A percentile compares a stretch with the other conserved stretches of the same genome.
These are phyloP conservation scores for Trichoderma breve DNA, from an alignment of 2,329 filamentous ascomycete genomes.

Conservation along the genomic window DNA sequence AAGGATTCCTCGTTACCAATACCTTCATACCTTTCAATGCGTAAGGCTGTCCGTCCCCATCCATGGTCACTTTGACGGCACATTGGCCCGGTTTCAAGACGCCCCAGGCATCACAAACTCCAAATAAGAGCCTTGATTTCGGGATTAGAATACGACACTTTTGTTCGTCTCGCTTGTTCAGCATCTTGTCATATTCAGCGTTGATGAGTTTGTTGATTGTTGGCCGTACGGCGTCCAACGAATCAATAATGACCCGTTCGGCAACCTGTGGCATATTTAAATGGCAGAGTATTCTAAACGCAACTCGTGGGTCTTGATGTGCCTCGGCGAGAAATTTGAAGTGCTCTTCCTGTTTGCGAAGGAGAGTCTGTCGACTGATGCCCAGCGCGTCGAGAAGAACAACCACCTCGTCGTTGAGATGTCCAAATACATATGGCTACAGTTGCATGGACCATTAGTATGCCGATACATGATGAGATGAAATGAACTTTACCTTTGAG, in stretches of 20 bases:
- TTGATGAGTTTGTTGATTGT: constrained; percentile 32
- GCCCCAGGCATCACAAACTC: constrained; percentile 38
- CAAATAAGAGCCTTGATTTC: constrained; percentile 39
- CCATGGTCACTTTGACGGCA: constrained; percentile 37
- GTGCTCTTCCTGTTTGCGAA: constrained; percentile 38
- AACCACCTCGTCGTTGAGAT: constrained; percentile 43
- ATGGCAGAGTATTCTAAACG: constrained; percentile 39
- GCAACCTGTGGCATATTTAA: constrained; percentile 34
- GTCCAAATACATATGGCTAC: constrained; percentile 40
- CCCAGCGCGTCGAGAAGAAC: constrained; percentile 39
- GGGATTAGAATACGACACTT: constrained; percentile 38
- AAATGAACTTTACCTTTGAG: constrained; percentile 40
- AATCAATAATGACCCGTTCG: constrained; percentile 38
- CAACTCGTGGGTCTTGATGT: constrained; percentile 27
- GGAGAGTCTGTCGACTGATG: constrained; percentile 31
- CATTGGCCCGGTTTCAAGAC: constrained; percentile 39
- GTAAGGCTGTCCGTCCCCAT: constrained; percentile 34
- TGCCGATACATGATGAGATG: too few species aligned
- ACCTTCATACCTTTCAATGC: constrained; percentile 37
- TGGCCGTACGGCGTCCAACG: constrained; percentile 32
- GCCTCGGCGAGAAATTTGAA: constrained; percentile 35
- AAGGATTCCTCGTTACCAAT: constrained; percentile 42
- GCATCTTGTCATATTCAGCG: constrained; percentile 35
- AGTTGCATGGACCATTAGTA: neutral
- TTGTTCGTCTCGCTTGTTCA: constrained; percentile 35